Conservation (phyloP, 345 rosid species). For the Aethionema arabicum region DNA sequence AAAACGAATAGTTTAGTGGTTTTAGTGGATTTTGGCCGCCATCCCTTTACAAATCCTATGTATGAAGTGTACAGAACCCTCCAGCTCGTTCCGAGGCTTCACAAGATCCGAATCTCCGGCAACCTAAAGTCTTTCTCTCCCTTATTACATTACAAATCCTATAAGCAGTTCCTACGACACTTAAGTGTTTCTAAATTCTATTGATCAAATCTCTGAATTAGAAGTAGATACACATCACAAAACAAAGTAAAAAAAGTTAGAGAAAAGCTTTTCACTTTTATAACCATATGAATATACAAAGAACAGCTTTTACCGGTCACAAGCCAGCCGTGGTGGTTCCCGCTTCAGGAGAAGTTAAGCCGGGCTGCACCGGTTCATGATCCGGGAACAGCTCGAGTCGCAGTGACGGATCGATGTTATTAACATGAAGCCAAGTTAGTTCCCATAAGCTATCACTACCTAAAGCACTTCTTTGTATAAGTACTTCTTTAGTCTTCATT, state of each 20-base stretch:
- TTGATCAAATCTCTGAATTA: constrained; percentile 15
- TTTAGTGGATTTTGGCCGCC: no score
- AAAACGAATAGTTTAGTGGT: no score
- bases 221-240: constrained; percentile 28
- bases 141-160: not conserved
- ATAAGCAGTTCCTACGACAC: not conserved
- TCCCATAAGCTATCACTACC: constrained; percentile 99
- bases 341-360: constrained; percentile 41
- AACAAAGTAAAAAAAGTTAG: not conserved
- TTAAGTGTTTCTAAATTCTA: not conserved
- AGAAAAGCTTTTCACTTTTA: constrained; percentile 14
- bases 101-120: no score
- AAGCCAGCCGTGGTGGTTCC: constrained; percentile 36
- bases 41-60: no score
- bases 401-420: constrained; percentile 73
- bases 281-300: constrained; percentile 1
- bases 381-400: constrained; percentile 88
- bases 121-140: no score
- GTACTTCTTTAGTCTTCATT: constrained; percentile 84
- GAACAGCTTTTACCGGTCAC: constrained; percentile 11
- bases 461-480: constrained; percentile 76
- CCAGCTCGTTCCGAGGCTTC: no score
- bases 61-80: no score
- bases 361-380: constrained; percentile 51
- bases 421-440: constrained; percentile 91